Base-by-base conservation (phyloP, 176 grass and related monocot genomes). In the Oropetium thomaeum region DNA sequence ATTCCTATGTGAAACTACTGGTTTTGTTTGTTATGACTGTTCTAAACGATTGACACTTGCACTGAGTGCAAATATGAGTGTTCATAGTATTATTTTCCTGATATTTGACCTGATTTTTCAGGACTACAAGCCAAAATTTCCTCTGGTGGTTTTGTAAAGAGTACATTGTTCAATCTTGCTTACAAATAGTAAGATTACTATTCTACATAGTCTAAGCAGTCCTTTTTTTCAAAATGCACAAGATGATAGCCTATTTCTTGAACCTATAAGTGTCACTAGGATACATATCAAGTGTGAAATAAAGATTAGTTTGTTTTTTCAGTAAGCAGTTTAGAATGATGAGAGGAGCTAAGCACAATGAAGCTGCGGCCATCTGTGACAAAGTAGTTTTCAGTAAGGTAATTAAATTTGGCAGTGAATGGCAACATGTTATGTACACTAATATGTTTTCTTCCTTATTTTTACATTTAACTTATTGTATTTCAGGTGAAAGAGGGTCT, bases 371-470 rank as follows among this genome's bases (percentile, higher is more conserved):
- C 12, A 83, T 91, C 54, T 95, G 82, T 88, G 92, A 95, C 71
- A 99, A 86, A 88, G 34, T 96, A 79, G 89, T 95, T 80, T 99
- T 99, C 74, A 95, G 75, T 70, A 96, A 95, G 91, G 96, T 95
- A 84, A 72, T 61, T 43, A 51, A 83, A 47, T 47, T 70, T 58
- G 35, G 19, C 37, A 69, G 4, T 45, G 29, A 70, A 39, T 30
- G 23, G 20, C 74, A 74, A n/a, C 78, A 33, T 20, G 69, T 25
- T 71, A 19, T 45, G n/a, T 68, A 73, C 64, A 19, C 5, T 70
- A 22, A 52, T 52, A 52, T 8, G 1, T 71, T 62, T 76, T 53
- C 29, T 60, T 58, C 10, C 26, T 30, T 67, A 6, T 25, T 39
- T 69, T 58, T 48, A 52, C 72, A 27, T 55, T 80, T 10, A 43